Conservation (phyloP, 2,329 filamentous ascomycete species). For the Penicillium sp. region DNA sequence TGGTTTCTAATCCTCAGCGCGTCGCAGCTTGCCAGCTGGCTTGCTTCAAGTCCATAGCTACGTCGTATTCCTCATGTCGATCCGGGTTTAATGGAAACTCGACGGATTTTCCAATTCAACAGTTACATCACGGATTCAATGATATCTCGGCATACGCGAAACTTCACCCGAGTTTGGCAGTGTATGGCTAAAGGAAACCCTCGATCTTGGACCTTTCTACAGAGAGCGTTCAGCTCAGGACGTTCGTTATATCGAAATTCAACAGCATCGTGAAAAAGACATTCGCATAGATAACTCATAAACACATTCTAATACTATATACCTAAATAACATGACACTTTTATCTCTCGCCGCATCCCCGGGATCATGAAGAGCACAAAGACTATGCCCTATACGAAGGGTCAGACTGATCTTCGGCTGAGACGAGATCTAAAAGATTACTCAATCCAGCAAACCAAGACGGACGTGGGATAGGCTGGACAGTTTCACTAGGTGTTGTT, state of each 20-base stretch:
- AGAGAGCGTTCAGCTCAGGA: too few species aligned
- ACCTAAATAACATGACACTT: not conserved
- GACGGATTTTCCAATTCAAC: not conserved
- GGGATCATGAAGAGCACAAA: not conserved
- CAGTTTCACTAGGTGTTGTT: not conserved
- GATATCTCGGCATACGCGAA: not conserved
- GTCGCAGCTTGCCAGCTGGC: too few species aligned
- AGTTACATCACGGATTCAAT: too few species aligned
- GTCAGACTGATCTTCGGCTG: not conserved
- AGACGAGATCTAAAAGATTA: not conserved
- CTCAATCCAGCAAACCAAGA: not conserved
- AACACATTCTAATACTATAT: not conserved
- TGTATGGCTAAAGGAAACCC: not conserved
- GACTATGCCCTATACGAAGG: not conserved
- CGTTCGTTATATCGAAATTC: not conserved
- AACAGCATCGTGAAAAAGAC: not conserved
- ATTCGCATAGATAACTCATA: not conserved
- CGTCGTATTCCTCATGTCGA: not conserved
- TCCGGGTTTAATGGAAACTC: not conserved
- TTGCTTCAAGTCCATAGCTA: too few species aligned
- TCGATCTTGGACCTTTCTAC: too few species aligned
- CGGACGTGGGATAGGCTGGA: not conserved
- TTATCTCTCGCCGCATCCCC: not conserved
- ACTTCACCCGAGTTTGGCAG: not conserved
- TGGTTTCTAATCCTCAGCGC: not conserved